phyloP scores from a whole-genome alignment of 2,329 filamentous ascomycete genomes.

The Nothopassalora personata region DNA sequence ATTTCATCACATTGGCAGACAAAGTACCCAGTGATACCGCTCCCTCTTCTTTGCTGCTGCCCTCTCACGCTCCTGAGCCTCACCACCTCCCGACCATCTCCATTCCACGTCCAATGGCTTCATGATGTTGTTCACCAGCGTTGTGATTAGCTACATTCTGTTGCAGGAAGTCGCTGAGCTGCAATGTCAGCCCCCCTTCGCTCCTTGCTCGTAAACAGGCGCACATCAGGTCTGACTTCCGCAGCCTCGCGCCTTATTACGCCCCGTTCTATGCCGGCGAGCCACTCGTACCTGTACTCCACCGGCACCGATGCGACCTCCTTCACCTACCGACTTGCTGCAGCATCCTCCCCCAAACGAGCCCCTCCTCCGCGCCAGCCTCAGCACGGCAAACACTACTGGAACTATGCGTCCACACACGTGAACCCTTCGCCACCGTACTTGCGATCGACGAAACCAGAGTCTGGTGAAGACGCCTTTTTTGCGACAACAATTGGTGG shows the following conservation, averaged over 20 bases:
- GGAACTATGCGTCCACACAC: constrained; percentile 31
- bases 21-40: not conserved
- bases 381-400: constrained; percentile 46
- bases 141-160: constrained; percentile 18
- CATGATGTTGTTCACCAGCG: constrained; percentile 18
- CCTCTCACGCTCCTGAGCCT: not conserved
- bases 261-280: constrained; percentile 2
- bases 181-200: constrained; percentile 23
- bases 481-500: constrained; percentile 74
- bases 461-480: constrained; percentile 92
- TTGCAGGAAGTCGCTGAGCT: constrained; percentile 10
- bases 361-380: constrained; percentile 34
- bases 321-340: constrained; percentile 36
- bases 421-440: constrained; percentile 44
- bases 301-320: constrained; percentile 5
- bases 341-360: constrained; percentile 33
- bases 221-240: constrained; percentile 16
- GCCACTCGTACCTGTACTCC: constrained; percentile 5
- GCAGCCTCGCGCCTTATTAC: constrained; percentile 12
- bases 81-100: not conserved
- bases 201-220: constrained; percentile 16
- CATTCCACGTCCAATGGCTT: not conserved
- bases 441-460: constrained; percentile 45
- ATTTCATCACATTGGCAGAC: not conserved
- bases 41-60: not conserved